phyloP scores from a whole-genome alignment of 2,329 filamentous ascomycete genomes.

The Arthrinium phaeospermum region DNA sequence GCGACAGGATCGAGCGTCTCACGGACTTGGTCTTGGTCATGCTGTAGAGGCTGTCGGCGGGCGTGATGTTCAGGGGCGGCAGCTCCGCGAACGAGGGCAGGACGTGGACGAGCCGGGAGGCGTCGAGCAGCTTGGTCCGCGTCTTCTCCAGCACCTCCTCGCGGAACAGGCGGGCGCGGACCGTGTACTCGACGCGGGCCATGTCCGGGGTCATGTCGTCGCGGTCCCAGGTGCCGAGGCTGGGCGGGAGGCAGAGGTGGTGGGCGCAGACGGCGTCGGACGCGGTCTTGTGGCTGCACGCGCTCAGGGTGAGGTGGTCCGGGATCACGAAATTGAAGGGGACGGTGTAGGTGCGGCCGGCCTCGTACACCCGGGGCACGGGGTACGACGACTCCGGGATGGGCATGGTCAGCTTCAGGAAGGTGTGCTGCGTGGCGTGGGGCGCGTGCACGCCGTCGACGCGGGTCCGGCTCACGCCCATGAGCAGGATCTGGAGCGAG shows the following conservation, averaged over 20 bases:
- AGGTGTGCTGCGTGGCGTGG: conserved; percentile 55
- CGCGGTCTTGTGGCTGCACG: conserved; percentile 57
- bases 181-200: conserved; percentile 57
- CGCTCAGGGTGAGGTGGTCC: conserved; percentile 60
- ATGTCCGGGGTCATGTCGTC: conserved; percentile 62
- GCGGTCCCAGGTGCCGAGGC: conserved; percentile 57
- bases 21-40: conserved; percentile 58
- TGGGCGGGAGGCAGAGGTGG: conserved; percentile 60
- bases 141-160: conserved; percentile 35
- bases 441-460: conserved; percentile 58
- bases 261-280: conserved; percentile 54
- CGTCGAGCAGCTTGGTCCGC: conserved; percentile 46
- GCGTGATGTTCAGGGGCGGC: conserved; percentile 55
- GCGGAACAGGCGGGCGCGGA: conserved; percentile 53
- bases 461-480: conserved; percentile 56
- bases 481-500: conserved; percentile 57
- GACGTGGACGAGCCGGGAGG: conserved; percentile 54
- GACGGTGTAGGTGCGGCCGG: conserved; percentile 54
- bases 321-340: conserved; percentile 67
- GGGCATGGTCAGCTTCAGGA: conserved; percentile 44
- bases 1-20: conserved; percentile 57
- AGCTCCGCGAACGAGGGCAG: conserved; percentile 56
- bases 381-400: conserved; percentile 55
- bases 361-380: conserved; percentile 51
- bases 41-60: conserved; percentile 54